Evolutionary conservation across 805 yeast species (phyloP).

Genomic region (Wickerhamomyces rabaulensis): DNA sequence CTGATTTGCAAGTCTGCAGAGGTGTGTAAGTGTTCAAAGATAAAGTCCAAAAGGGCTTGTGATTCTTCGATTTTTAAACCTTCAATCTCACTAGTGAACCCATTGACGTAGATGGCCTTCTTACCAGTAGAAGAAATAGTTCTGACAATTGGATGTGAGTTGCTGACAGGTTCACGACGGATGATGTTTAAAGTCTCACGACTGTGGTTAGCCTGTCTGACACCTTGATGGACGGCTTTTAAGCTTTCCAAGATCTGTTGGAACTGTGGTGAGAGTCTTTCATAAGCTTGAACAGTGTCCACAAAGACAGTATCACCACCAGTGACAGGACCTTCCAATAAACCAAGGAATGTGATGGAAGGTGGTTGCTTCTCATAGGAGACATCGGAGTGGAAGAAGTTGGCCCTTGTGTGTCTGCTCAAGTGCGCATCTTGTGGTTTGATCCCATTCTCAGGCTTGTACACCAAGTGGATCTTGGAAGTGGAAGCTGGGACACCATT

Average conservation of each 20-base stretch:
- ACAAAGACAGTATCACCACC: slow-evolving; percentile 70
- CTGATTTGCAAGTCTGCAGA: slow-evolving; percentile 52
- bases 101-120: slow-evolving; percentile 48
- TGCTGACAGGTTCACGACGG: slow-evolving; percentile 52
- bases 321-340: slow-evolving; percentile 44
- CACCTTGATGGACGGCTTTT: slow-evolving; percentile 58
- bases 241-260: slow-evolving; percentile 47
- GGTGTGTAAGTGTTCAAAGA: slow-evolving; percentile 43
- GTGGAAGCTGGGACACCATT: slow-evolving; percentile 55
- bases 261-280: slow-evolving; percentile 55
- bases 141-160: slow-evolving; percentile 59
- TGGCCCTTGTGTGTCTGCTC: not conserved
- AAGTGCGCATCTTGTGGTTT: not conserved
- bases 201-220: slow-evolving; percentile 52
- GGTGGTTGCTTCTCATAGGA: slow-evolving; percentile 65
- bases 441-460: slow-evolving; percentile 26
- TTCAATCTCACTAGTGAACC: slow-evolving; percentile 53
- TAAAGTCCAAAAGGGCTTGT: slow-evolving; percentile 45
- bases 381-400: slow-evolving; percentile 57
- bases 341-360: slow-evolving; percentile 53
- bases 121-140: slow-evolving; percentile 58
- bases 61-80: slow-evolving; percentile 66
- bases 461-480: slow-evolving; percentile 58
- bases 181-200: slow-evolving; percentile 43
- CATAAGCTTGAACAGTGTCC: slow-evolving; percentile 56